Conservation (phyloP, 1,139 yeast genomes). For the Nadsonia commutata region DNA sequence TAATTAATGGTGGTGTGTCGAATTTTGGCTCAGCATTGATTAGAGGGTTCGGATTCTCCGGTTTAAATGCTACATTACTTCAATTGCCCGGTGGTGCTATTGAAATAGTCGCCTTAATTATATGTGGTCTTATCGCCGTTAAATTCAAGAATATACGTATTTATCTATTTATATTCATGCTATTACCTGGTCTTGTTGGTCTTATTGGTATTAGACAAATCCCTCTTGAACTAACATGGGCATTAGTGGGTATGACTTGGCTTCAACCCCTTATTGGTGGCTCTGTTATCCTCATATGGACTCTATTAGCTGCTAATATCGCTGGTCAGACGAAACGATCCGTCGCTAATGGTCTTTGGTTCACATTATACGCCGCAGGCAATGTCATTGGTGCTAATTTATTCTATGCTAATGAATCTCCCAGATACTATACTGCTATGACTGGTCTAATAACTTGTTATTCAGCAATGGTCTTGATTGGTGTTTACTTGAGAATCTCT, state of each 20-base stretch:
- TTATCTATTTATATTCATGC: constrained; percentile 10
- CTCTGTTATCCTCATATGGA: constrained; percentile 26
- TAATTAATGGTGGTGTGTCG: constrained; percentile 35
- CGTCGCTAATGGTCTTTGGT: constrained; percentile 28
- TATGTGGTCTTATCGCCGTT: constrained; percentile 12
- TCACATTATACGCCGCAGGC: constrained; percentile 41
- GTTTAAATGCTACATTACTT: constrained; percentile 15
- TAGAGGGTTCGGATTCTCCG: constrained; percentile 17
- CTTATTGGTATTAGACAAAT: constrained; percentile 15
- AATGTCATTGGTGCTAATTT: constrained; percentile 43
- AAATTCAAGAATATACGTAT: constrained; percentile 10
- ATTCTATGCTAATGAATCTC: constrained; percentile 34
- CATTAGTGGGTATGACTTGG: constrained; percentile 27
- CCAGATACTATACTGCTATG: constrained; percentile 33
- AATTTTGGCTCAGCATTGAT: constrained; percentile 17
- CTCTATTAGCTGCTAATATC: constrained; percentile 35
- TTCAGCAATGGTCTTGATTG: constrained; percentile 17
- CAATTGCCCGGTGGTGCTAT: constrained; percentile 17
- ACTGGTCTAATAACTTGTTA: constrained; percentile 26
- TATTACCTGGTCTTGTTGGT: constrained; percentile 16
- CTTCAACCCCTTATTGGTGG: not conserved
- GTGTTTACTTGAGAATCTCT: constrained; percentile 20
- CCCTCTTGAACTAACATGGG: constrained; percentile 10
- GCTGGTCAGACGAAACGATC: constrained; percentile 44
- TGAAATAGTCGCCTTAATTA: constrained; percentile 11